Evolutionary conservation across 495 filamentous ascomycete genomes (phyloP).

Genomic region (Hypoxylon perforatum): DNA sequence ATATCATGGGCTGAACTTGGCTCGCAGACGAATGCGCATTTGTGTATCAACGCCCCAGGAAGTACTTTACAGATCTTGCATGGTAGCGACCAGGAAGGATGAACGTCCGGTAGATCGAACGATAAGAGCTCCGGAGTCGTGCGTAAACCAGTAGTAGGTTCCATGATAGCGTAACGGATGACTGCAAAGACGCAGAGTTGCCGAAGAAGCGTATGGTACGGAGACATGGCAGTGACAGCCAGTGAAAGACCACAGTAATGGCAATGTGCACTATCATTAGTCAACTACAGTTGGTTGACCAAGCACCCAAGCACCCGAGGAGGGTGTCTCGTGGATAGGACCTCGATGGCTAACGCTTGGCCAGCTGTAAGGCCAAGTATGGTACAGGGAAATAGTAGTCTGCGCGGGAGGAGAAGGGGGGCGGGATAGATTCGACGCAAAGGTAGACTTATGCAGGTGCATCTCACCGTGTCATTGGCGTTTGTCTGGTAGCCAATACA

Average conservation of each 20-base stretch:
- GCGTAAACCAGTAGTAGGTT: slow-evolving; percentile 4
- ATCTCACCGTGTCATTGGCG: slow-evolving; percentile 17
- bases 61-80: slow-evolving; percentile 27
- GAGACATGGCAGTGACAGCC: slow-evolving; percentile 9
- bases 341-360: slow-evolving; percentile 22
- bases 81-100: slow-evolving; percentile 10
- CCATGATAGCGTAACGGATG: not conserved
- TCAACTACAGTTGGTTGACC: slow-evolving; percentile 16
- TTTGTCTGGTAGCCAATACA: slow-evolving; percentile 11
- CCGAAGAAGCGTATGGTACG: not conserved
- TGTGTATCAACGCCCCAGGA: slow-evolving; percentile 30
- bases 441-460: slow-evolving; percentile 36
- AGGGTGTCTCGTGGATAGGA: slow-evolving; percentile 36
- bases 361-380: slow-evolving; percentile 25
- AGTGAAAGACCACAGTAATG: slow-evolving; percentile 2
- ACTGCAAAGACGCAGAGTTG: not conserved
- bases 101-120: slow-evolving; percentile 4
- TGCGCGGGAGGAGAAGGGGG: slow-evolving; percentile 23
- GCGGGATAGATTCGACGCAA: slow-evolving; percentile 15
- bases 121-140: slow-evolving; percentile 6
- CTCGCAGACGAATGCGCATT: slow-evolving; percentile 21
- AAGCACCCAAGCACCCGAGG: slow-evolving; percentile 24
- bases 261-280: slow-evolving; percentile 16
- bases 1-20: slow-evolving; percentile 29
- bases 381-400: slow-evolving; percentile 17